Percentiles rank a stretch among this genome's conserved stretches.
Conservation (phyloP, 768 basidiomycete genomes). For the Lentinula boryana region DNA sequence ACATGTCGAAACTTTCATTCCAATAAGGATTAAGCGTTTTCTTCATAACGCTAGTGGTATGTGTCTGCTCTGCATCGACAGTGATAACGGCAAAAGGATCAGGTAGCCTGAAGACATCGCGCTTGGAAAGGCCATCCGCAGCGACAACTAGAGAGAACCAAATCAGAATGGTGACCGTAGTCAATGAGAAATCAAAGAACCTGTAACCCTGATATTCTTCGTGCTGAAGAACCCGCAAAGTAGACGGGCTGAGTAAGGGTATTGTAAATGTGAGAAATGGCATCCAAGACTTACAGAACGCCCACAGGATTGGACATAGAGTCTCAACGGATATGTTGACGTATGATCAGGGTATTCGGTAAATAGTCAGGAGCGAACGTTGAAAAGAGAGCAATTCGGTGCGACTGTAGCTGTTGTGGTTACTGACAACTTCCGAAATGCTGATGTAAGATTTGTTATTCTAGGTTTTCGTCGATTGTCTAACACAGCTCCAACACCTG, state of each 20-base stretch:
- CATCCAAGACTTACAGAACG: constrained; percentile 32
- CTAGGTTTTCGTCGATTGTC: neutral
- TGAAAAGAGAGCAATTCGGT: no score
- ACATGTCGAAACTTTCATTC: constrained; percentile 99
- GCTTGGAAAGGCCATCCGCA: constrained; percentile 88
- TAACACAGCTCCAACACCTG: no score
- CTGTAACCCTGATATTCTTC: constrained; percentile 78
- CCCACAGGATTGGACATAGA: constrained; percentile 42
- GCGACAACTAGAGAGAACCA: constrained; percentile 67
- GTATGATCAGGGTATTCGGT: neutral
- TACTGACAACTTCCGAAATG: neutral
- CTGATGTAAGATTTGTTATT: neutral
- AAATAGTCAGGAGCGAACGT: no score
- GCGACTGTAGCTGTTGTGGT: no score
- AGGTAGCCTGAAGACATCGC: constrained; percentile 93
- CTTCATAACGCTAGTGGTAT: constrained; percentile 95
- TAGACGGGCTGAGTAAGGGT: constrained; percentile 9
- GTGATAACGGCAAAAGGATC: constrained; percentile 99
- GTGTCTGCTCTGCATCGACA: constrained; percentile 95
- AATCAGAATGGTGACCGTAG: neutral
- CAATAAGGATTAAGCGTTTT: constrained; percentile 94
- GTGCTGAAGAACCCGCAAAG: constrained; percentile 25
- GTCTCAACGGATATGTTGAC: neutral
- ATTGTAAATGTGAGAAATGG: constrained; percentile 8
- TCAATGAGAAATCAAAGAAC: constrained; percentile 24